These are phyloP conservation scores for Allium sativum DNA, from an alignment of 106 monocot genomes.

Conservation along the genomic window DNA sequence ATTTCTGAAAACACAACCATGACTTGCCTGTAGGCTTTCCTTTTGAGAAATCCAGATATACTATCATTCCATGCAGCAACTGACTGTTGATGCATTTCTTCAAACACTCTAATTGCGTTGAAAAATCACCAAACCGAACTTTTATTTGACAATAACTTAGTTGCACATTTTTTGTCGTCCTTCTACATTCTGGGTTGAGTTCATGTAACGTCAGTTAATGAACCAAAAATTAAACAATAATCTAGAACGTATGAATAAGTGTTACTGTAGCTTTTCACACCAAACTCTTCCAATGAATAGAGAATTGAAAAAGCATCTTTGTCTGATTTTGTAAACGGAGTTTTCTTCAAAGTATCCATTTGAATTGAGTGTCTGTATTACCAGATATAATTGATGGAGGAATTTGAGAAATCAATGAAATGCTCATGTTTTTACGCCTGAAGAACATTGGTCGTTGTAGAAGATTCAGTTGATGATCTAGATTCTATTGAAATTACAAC, in stretches of 20 bases:
- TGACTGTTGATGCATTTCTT: conserved; percentile 29
- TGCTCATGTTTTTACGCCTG: no score
- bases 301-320: conserved; percentile 16
- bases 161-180: neutral
- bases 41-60: conserved; percentile 21
- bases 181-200: conserved; percentile 28
- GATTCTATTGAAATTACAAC: no score
- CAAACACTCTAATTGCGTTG: conserved; percentile 28
- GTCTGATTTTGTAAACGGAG: neutral
- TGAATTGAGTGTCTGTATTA: no score
- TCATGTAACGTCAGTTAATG: conserved; percentile 11
- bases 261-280: conserved; percentile 3
- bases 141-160: conserved; percentile 14
- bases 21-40: conserved; percentile 13
- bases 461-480: no score
- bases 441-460: no score
- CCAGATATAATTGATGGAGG: no score
- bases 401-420: no score
- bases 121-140: conserved; percentile 12
- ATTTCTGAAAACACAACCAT: conserved; percentile 19
- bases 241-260: conserved; percentile 23
- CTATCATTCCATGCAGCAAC: conserved; percentile 34
- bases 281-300: conserved; percentile 9
- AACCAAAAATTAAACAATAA: conserved; percentile 16
- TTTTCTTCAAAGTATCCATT: conserved; percentile 11